phyloP scores from a whole-genome alignment of 306 rosid genomes.

The Prunus armeniaca region DNA sequence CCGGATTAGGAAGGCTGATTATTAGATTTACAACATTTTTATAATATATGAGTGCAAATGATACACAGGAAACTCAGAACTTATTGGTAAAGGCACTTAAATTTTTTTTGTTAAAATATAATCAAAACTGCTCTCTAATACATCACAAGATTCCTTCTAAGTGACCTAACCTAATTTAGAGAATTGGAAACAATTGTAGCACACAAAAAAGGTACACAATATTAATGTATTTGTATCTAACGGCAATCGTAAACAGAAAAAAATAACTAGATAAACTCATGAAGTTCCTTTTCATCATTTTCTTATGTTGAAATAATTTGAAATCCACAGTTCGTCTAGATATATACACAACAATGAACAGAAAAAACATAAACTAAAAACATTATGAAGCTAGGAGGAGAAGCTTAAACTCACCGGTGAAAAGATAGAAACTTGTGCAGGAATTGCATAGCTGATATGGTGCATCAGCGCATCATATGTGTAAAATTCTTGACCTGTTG shows the following conservation, averaged over 20 bases:
- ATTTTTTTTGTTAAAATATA: not conserved
- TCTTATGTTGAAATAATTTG: not conserved
- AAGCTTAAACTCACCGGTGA: not conserved
- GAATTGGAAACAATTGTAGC: not conserved
- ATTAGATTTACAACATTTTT: no score
- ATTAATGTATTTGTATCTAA: not conserved
- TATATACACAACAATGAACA: not conserved
- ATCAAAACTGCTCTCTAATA: not conserved
- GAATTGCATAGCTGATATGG: not conserved
- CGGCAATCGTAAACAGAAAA: not conserved
- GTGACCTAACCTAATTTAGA: not conserved
- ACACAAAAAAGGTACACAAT: not conserved
- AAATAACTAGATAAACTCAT: not conserved
- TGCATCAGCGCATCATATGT: not conserved
- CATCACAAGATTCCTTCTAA: not conserved
- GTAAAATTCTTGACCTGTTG: not conserved
- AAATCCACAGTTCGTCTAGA: not conserved
- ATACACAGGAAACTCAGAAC: not conserved
- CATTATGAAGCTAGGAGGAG: not conserved
- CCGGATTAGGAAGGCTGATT: no score
- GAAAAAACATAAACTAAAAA: not conserved
- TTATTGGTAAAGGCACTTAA: not conserved
- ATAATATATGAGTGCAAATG: not conserved
- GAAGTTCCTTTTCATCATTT: not conserved
- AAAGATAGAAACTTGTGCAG: not conserved